A percentile compares a stretch with the other conserved stretches of the same genome.
These are phyloP conservation scores for Quercus robur DNA, from an alignment of 306 rosid species.

Conservation along the genomic window DNA sequence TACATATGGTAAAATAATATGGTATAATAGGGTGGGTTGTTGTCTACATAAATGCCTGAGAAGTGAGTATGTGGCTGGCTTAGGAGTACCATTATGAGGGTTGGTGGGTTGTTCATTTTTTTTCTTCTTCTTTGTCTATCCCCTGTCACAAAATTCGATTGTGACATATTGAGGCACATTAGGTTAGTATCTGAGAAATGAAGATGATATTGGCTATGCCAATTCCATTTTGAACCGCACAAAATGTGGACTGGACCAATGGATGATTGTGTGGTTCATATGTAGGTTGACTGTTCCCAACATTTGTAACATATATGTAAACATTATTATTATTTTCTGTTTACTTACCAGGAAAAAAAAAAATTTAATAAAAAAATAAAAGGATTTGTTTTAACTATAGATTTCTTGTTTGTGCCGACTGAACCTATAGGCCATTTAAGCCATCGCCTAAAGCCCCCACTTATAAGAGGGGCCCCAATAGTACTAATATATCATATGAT, in stretches of 20 bases:
- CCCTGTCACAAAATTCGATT: constrained; percentile 24
- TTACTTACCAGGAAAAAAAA: too few relatives aligned
- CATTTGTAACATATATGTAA: neutral
- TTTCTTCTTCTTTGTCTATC: constrained; percentile 12
- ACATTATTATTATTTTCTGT: neutral
- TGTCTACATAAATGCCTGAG: constrained; percentile 55
- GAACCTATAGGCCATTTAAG: too few relatives aligned
- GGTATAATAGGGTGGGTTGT: constrained; percentile 1
- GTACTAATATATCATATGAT: too few relatives aligned
- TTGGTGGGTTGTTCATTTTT: constrained; percentile 38
- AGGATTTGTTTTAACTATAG: too few relatives aligned
- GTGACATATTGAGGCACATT: constrained; percentile 1
- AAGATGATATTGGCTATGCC: constrained; percentile 17
- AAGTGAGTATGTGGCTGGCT: constrained; percentile 69
- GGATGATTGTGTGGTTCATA: constrained; percentile 23
- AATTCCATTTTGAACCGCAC: constrained; percentile 8
- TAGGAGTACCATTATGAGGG: constrained; percentile 31
- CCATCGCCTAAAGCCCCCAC: too few relatives aligned
- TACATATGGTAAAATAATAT: constrained; percentile 20
- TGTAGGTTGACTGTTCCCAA: neutral
- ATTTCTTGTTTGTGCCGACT: too few relatives aligned
- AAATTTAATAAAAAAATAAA: too few relatives aligned
- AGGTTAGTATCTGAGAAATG: neutral
- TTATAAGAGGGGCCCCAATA: too few relatives aligned
- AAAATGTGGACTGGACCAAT: neutral